Percentiles rank a stretch among this genome's conserved stretches.
phyloP scores from a whole-genome alignment of 192 early-diverging fungal species.

The Coemansia sp. region DNA sequence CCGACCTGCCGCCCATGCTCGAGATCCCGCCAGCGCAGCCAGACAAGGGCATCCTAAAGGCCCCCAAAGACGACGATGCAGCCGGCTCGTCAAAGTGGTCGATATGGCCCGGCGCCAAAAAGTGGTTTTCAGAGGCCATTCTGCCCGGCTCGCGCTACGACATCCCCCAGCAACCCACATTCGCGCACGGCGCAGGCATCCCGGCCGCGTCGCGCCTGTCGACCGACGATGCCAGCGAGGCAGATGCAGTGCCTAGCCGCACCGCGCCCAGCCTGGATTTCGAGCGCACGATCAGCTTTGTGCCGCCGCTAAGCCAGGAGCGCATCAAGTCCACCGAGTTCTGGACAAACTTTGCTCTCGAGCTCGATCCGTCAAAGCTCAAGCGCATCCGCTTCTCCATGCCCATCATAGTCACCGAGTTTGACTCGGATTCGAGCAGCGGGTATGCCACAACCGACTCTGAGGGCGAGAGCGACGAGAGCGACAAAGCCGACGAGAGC shows the following conservation, averaged over 20 bases:
- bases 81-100: conserved; percentile 38
- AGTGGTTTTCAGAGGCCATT: conserved; percentile 35
- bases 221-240: conserved; percentile 11
- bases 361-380: conserved; percentile 46
- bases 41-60: conserved; percentile 48
- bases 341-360: conserved; percentile 50
- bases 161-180: conserved; percentile 24
- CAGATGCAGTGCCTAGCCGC: conserved; percentile 14
- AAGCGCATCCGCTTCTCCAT: conserved; percentile 54
- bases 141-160: conserved; percentile 9
- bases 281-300: conserved; percentile 44
- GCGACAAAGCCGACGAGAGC: neutral
- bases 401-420: conserved; percentile 56
- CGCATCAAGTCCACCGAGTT: conserved; percentile 54
- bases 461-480: neutral
- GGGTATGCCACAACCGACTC: conserved; percentile 20
- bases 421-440: conserved; percentile 37
- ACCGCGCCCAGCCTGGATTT: conserved; percentile 51
- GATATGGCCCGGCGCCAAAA: conserved; percentile 47
- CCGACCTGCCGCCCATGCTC: neutral
- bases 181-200: conserved; percentile 46
- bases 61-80: conserved; percentile 30
- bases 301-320: conserved; percentile 51
- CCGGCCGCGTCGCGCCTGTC: conserved; percentile 13
- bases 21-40: conserved; percentile 17